Evolutionary conservation across 192 early-diverging fungal genomes (phyloP).

Genomic region (Coemansia sp.): DNA sequence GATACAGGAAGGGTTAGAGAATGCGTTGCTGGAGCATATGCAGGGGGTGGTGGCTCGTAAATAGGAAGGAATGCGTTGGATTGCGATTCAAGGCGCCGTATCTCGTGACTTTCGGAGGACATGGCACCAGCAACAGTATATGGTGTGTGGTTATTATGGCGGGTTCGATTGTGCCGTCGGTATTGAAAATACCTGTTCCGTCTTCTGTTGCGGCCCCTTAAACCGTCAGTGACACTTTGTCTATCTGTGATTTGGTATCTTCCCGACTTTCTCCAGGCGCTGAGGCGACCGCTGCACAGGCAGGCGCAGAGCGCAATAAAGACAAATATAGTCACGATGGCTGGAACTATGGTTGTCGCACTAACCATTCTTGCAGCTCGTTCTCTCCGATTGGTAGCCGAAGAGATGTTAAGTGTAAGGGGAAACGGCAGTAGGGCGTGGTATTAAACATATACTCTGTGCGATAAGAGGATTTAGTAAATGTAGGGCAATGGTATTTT

Average conservation of each 20-base stretch:
- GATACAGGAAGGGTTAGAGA: background rate
- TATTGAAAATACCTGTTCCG: background rate
- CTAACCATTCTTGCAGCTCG: background rate
- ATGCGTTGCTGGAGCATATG: background rate
- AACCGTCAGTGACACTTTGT: background rate
- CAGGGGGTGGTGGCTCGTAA: conserved; percentile 8
- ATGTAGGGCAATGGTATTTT: too few species aligned
- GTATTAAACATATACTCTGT: background rate
- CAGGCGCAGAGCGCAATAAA: background rate
- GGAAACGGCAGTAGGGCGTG: too few species aligned
- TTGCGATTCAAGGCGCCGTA: background rate
- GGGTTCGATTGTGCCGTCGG: background rate
- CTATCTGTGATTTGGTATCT: background rate
- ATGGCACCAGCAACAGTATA: background rate
- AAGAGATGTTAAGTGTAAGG: too few species aligned
- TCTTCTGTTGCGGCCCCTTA: background rate
- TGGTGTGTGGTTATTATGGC: background rate
- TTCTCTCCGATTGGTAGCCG: background rate
- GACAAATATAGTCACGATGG: background rate
- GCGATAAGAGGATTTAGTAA: background rate
- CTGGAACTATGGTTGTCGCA: background rate
- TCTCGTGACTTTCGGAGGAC: background rate
- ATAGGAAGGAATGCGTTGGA: background rate
- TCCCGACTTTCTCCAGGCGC: background rate
- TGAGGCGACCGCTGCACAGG: conserved; percentile 2